Percentiles rank a stretch among this genome's conserved stretches.
Conservation (phyloP, 2,329 filamentous ascomycete genomes). For the Monosporascus sp. region DNA sequence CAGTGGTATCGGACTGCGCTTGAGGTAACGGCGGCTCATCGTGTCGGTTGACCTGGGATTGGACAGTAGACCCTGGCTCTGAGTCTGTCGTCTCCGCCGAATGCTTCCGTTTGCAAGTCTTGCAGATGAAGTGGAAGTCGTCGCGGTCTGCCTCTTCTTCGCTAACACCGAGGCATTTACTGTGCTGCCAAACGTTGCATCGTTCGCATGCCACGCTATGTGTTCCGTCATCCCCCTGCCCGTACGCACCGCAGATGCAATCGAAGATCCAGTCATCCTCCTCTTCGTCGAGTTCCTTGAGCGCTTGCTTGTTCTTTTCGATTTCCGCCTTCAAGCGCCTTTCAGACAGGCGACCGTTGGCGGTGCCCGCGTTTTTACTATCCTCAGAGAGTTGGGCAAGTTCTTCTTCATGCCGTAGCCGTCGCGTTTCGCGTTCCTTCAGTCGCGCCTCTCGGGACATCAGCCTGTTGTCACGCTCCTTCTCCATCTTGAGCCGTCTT, state of each 20-base stretch:
- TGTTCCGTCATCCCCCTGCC: conserved; percentile 88
- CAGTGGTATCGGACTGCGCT: conserved; percentile 16
- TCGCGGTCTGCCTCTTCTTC: conserved; percentile 74
- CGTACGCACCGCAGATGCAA: conserved; percentile 84
- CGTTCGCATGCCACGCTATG: conserved; percentile 91
- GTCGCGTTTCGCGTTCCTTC: conserved; percentile 78
- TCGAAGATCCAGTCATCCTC: conserved; percentile 93
- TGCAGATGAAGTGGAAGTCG: conserved; percentile 84
- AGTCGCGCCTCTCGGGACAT: conserved; percentile 81
- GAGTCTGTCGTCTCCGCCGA: conserved; percentile 53
- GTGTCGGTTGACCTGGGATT: conserved; percentile 42
- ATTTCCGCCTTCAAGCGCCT: conserved; percentile 78
- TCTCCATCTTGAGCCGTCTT: conserved; percentile 52
- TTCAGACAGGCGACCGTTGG: conserved; percentile 63
- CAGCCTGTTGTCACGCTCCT: conserved; percentile 72
- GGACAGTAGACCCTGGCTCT: conserved; percentile 43
- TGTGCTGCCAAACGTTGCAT: conserved; percentile 96
- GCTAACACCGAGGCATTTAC: conserved; percentile 78
- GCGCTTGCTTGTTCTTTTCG: conserved; percentile 69
- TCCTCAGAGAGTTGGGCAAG: conserved; percentile 73
- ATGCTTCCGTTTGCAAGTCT: conserved; percentile 64
- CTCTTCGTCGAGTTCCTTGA: conserved; percentile 61
- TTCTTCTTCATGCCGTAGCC: conserved; percentile 79
- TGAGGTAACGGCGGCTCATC: conserved; percentile 18
- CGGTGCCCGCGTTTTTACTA: conserved; percentile 53